Evolutionary conservation across 1,139 yeast species (phyloP).

Genomic region (Debaryomycetaceae sp.): DNA sequence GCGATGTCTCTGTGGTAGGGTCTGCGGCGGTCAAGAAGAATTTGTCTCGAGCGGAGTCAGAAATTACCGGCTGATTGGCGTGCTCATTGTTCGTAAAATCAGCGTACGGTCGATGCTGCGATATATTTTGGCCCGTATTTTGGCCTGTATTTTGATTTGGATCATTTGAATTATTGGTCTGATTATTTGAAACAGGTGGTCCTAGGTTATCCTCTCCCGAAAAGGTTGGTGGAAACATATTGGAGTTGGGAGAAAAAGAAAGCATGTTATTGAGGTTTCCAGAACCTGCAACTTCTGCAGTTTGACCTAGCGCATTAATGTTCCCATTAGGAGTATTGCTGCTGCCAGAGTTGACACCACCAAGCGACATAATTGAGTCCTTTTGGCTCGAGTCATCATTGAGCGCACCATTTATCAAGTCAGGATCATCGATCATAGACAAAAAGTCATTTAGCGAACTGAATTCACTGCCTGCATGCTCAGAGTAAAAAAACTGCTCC

Average conservation of each 20-base stretch:
- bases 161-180: constrained; percentile 3
- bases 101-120: not conserved
- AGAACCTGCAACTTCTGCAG: constrained; percentile 5
- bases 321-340: constrained; percentile 5
- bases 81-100: constrained; percentile 3
- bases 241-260: constrained; percentile 29
- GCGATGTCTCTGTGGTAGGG: constrained; percentile 91
- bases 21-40: constrained; percentile 96
- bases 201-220: constrained; percentile 11
- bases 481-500: constrained; percentile 79
- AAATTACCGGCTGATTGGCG: constrained; percentile 47
- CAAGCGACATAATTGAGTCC: constrained; percentile 25
- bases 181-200: constrained; percentile 8
- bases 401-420: constrained; percentile 50
- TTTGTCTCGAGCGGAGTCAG: constrained; percentile 86
- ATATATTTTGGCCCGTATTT: constrained; percentile 2
- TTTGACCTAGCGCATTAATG: constrained; percentile 2
- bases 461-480: constrained; percentile 92
- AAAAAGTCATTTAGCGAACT: constrained; percentile 86
- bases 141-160: constrained; percentile 5
- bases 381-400: constrained; percentile 28
- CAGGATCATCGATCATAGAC: constrained; percentile 87
- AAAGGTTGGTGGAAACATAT: constrained; percentile 19
- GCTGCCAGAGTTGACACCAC: constrained; percentile 10
- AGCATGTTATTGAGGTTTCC: constrained; percentile 23